phyloP scores from a whole-genome alignment of 1,284 basidiomycete species.

The Singerocomus rubriflavus region DNA sequence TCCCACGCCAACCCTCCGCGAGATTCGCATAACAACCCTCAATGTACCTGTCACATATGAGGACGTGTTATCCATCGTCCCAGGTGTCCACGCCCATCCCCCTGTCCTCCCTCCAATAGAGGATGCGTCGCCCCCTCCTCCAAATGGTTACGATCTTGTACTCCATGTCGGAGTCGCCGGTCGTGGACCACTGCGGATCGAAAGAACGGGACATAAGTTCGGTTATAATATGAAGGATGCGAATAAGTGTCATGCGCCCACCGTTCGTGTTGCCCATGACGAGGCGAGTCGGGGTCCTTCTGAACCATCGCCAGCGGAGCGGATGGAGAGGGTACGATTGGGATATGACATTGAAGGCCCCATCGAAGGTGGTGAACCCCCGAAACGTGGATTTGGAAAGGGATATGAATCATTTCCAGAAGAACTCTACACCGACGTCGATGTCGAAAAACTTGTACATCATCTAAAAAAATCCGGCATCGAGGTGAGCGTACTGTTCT shows the following conservation, averaged over 20 bases:
- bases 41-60: slow-evolving; percentile 62
- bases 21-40: slow-evolving; percentile 60
- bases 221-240: slow-evolving; percentile 73
- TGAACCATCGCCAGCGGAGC: slow-evolving; percentile 35
- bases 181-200: slow-evolving; percentile 61
- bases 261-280: slow-evolving; percentile 39
- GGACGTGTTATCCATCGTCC: slow-evolving; percentile 54
- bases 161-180: slow-evolving; percentile 71
- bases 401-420: slow-evolving; percentile 47
- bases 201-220: slow-evolving; percentile 64
- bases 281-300: slow-evolving; percentile 20
- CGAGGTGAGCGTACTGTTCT: slow-evolving; percentile 43
- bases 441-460: slow-evolving; percentile 49
- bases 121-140: slow-evolving; percentile 40
- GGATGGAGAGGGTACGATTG: slow-evolving; percentile 34
- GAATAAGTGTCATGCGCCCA: slow-evolving; percentile 53
- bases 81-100: slow-evolving; percentile 59
- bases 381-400: slow-evolving; percentile 49
- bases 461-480: slow-evolving; percentile 56
- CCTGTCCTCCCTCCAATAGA: slow-evolving; percentile 49
- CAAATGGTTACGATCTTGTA: slow-evolving; percentile 67
- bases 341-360: slow-evolving; percentile 29
- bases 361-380: slow-evolving; percentile 32
- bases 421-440: slow-evolving; percentile 46
- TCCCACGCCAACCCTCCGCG: slow-evolving; percentile 24